A percentile compares a stretch with the other conserved stretches of the same genome.
phyloP scores from a whole-genome alignment of 805 yeast genomes.

The Sugiyamaella americana region DNA sequence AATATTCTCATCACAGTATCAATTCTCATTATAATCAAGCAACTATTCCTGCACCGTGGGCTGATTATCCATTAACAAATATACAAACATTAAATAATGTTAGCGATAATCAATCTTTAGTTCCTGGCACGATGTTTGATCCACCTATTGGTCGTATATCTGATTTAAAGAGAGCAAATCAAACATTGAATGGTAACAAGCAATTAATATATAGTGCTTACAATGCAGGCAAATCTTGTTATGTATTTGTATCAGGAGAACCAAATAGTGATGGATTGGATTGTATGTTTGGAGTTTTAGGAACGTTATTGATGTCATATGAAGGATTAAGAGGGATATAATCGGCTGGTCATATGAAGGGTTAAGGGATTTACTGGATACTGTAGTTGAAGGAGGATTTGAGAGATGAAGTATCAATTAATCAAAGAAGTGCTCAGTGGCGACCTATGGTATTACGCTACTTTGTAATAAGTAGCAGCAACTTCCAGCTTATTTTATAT shows the following conservation, averaged over 20 bases:
- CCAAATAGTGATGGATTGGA: background rate
- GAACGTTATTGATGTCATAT: background rate
- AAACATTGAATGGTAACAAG: background rate
- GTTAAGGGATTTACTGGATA: background rate
- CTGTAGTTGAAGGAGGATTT: background rate
- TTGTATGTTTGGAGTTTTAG: background rate
- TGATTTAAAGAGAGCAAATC: background rate
- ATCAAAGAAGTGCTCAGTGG: too few species aligned
- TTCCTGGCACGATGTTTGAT: background rate
- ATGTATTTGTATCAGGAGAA: background rate
- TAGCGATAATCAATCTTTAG: background rate
- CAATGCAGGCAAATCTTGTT: background rate
- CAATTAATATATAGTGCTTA: background rate
- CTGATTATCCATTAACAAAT: background rate
- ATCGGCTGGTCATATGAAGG: background rate
- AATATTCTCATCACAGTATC: background rate
- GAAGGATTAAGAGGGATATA: background rate
- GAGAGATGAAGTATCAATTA: background rate
- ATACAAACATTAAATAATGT: background rate
- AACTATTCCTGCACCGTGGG: background rate
- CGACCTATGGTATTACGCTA: too few species aligned
- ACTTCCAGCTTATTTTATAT: too few species aligned
- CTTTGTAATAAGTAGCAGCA: too few species aligned
- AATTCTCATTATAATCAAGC: background rate
- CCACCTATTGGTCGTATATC: background rate